phyloP scores from a whole-genome alignment of 306 rosid genomes.

The Sicyos edulis region DNA sequence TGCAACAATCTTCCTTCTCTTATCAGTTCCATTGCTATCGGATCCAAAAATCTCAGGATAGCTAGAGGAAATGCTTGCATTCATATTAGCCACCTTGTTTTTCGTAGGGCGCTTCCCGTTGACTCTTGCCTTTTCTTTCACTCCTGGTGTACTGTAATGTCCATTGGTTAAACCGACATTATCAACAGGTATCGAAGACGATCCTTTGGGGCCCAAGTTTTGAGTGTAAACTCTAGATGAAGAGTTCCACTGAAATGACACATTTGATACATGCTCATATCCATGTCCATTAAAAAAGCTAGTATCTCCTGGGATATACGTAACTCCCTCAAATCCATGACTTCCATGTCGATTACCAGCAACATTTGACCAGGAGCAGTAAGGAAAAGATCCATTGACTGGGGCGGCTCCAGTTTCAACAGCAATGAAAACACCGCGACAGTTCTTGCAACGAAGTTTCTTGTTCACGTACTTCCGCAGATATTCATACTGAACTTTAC shows the following conservation, averaged over 20 bases:
- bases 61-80: slow-evolving; percentile 36
- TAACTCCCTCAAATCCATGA: slow-evolving; percentile 68
- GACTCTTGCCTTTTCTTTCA: slow-evolving; percentile 48
- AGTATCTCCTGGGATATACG: slow-evolving; percentile 61
- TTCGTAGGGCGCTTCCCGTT: slow-evolving; percentile 44
- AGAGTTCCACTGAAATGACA: slow-evolving; percentile 71
- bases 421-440: slow-evolving; percentile 81
- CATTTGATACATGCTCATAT: slow-evolving; percentile 66
- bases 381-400: slow-evolving; percentile 88
- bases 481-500: slow-evolving; percentile 97
- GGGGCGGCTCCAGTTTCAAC: slow-evolving; percentile 93
- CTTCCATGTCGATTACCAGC: slow-evolving; percentile 68
- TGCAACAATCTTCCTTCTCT: slow-evolving; percentile 55
- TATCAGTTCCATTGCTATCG: slow-evolving; percentile 46
- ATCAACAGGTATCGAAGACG: slow-evolving; percentile 41
- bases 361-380: slow-evolving; percentile 69
- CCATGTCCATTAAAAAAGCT: slow-evolving; percentile 57
- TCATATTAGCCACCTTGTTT: slow-evolving; percentile 36
- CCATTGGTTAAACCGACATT: slow-evolving; percentile 54
- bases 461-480: slow-evolving; percentile 95
- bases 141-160: slow-evolving; percentile 48
- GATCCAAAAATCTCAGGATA: slow-evolving; percentile 38
- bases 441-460: slow-evolving; percentile 92
- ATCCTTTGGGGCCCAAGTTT: slow-evolving; percentile 48
- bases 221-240: slow-evolving; percentile 51